Evolutionary conservation across 495 filamentous ascomycete genomes (phyloP).

Genomic region (Jackrogersella minutella): DNA sequence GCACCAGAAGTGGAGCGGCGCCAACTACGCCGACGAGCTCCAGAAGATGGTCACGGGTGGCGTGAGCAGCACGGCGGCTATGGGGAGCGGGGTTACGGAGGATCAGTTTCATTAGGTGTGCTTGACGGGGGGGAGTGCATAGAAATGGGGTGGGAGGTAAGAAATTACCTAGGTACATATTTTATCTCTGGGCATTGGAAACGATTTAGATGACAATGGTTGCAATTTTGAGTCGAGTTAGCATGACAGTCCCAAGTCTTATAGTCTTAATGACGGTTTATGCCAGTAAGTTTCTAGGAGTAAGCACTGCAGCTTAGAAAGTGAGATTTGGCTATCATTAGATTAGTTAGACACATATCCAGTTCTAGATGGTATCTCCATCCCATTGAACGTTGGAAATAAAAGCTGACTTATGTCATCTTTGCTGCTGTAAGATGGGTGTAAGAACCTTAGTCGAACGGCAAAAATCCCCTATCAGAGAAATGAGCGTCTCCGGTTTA

Average conservation of each 20-base stretch:
- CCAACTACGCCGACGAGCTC: constrained; percentile 91
- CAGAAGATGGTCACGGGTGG: constrained; percentile 98
- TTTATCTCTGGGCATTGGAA: background rate
- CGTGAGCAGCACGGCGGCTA: constrained; percentile 87
- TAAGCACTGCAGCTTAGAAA: background rate
- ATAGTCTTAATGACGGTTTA: too few species aligned
- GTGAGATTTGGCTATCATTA: background rate
- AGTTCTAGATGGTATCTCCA: background rate
- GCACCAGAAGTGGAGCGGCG: constrained; percentile 98
- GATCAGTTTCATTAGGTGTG: constrained; percentile 77
- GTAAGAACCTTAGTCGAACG: background rate
- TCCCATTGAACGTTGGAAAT: background rate
- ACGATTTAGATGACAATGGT: constrained; percentile 3
- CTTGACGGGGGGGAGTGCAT: background rate
- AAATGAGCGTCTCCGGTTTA: background rate
- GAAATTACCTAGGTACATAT: background rate
- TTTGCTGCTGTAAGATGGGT: background rate
- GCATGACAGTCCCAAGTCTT: background rate
- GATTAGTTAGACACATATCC: background rate
- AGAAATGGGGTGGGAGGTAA: background rate
- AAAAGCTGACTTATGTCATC: background rate
- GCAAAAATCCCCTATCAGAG: background rate
- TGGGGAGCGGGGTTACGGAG: constrained; percentile 98
- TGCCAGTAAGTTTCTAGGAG: too few species aligned
- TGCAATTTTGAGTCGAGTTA: background rate